Evolutionary conservation across 805 yeast species (phyloP).

Genomic region (Cyberlindnera nakhonratchasimensis): DNA sequence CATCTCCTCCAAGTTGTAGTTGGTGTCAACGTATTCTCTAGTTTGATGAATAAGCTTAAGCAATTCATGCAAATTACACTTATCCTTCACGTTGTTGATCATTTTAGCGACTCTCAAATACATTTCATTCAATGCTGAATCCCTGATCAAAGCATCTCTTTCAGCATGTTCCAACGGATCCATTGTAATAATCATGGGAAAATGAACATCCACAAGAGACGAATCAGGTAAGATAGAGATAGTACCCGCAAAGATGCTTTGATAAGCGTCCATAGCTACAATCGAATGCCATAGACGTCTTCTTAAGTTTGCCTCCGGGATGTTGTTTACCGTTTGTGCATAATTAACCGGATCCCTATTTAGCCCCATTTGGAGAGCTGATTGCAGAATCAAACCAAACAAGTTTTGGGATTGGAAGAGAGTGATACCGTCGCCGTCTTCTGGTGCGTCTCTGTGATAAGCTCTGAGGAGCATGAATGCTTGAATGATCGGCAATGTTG

Average conservation of each 20-base stretch:
- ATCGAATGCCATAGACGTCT: slow-evolving; percentile 22
- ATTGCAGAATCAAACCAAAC: slow-evolving; percentile 37
- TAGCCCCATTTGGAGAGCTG: slow-evolving; percentile 43
- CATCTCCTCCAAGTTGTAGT: slow-evolving; percentile 10
- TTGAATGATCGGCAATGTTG: slow-evolving; percentile 40
- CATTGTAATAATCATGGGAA: slow-evolving; percentile 12
- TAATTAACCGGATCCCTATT: slow-evolving; percentile 42
- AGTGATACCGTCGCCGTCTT: slow-evolving; percentile 42
- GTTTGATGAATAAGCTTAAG: slow-evolving; percentile 7
- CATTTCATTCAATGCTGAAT: slow-evolving; percentile 4
- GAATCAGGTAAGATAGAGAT: slow-evolving; percentile 13
- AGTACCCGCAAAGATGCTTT: slow-evolving; percentile 15
- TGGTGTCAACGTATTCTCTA: slow-evolving; percentile 12
- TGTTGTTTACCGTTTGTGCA: slow-evolving; percentile 11
- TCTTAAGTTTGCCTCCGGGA: slow-evolving; percentile 15
- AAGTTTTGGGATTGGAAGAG: slow-evolving; percentile 36
- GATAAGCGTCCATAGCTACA: slow-evolving; percentile 13
- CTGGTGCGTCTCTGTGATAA: slow-evolving; percentile 43
- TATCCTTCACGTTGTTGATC: slow-evolving; percentile 14
- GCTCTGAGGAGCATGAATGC: slow-evolving; percentile 36
- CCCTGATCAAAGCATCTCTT: slow-evolving; percentile 9
- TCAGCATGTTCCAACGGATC: slow-evolving; percentile 16
- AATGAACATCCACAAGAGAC: slow-evolving; percentile 12
- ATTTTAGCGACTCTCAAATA: slow-evolving; percentile 9
- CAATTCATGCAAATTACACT: slow-evolving; percentile 11